phyloP scores from a whole-genome alignment of 768 basidiomycete genomes.

The Clitopilus passeckerianus region DNA sequence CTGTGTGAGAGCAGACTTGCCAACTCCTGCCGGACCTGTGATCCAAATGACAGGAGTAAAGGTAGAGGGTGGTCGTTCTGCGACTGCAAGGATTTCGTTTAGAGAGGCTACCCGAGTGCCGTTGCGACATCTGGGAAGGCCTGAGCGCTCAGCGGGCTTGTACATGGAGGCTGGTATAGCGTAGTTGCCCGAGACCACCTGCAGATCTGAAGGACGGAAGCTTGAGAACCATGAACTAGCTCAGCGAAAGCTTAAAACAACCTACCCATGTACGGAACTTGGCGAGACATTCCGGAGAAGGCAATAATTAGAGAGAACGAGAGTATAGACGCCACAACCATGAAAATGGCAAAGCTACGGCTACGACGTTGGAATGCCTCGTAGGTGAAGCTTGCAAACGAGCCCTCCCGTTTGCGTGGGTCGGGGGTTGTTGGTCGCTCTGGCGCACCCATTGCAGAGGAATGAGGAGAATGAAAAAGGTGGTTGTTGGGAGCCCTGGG shows the following conservation, averaged over 20 bases:
- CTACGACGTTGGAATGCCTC: too few relatives aligned
- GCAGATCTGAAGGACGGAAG: background rate
- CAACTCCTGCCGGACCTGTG: background rate
- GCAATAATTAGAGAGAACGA: too few relatives aligned
- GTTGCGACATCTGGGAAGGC: background rate
- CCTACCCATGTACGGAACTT: background rate
- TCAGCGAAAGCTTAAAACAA: background rate
- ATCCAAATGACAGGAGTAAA: background rate
- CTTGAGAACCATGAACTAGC: background rate
- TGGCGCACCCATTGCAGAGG: too few relatives aligned
- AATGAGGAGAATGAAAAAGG: too few relatives aligned
- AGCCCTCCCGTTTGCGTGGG: too few relatives aligned
- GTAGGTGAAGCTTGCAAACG: too few relatives aligned
- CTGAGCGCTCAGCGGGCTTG: background rate
- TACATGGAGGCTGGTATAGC: background rate
- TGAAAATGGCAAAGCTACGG: too few relatives aligned
- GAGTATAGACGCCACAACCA: too few relatives aligned
- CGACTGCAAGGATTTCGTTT: background rate
- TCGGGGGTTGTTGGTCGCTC: too few relatives aligned
- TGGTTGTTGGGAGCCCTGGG: too few relatives aligned
- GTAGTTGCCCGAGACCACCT: background rate
- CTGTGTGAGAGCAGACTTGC: background rate
- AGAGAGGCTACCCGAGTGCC: background rate
- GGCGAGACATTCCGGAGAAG: too few relatives aligned
- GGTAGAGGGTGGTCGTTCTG: background rate